Evolutionary conservation across 306 rosid species (phyloP), one percentile per base, ranked within the genome.

Genomic region (Prunus padus): DNA sequence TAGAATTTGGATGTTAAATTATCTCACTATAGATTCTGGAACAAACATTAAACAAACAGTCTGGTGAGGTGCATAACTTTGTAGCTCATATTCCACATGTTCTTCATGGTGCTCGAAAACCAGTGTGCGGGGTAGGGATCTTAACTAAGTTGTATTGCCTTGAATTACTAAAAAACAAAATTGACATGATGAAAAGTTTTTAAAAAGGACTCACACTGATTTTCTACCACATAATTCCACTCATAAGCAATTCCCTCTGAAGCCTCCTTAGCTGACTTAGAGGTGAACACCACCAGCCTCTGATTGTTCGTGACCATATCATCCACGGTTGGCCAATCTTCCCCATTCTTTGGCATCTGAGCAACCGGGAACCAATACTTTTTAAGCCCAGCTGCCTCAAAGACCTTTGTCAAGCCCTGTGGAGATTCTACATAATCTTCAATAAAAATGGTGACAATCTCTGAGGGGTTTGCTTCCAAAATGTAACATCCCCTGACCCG

Each of bases 171-270:
- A 1, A 45, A 69, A 6, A 37, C 42, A 37, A 57, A 2, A 64
- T 16, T 37, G 30, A 28, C 37, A 65, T n/a, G 15, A 3, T 25
- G 57, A 72, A 4, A 23, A 4, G 64, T 33, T 15, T 10, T 3
- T 44, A 66, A 66, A 46, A 2, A 69, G 40, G 52, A 75, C 98
- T 86, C 65, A 92, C 98, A 95, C 55, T 92, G 93, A 78, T 83
- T 95, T 90, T 95, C 98, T 8, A 95, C 96, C n/a, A 86, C 81
- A 61, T 95, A 89, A 37, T 69, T 86, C 98, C 98, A 95, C 80
- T 82, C 82, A 44, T 74, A 88, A 77, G 98, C 97, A 55, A 95
- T 89, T 61, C 93, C 97, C 13, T 95, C 98, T 1, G 97, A 84
- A 20, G 89, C 88, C 80, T 95, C 97, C 86, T 95, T 95, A 65